Base-by-base conservation (phyloP, 1,284 basidiomycete species). In the Cutaneotrichosporon spelunceum region DNA sequence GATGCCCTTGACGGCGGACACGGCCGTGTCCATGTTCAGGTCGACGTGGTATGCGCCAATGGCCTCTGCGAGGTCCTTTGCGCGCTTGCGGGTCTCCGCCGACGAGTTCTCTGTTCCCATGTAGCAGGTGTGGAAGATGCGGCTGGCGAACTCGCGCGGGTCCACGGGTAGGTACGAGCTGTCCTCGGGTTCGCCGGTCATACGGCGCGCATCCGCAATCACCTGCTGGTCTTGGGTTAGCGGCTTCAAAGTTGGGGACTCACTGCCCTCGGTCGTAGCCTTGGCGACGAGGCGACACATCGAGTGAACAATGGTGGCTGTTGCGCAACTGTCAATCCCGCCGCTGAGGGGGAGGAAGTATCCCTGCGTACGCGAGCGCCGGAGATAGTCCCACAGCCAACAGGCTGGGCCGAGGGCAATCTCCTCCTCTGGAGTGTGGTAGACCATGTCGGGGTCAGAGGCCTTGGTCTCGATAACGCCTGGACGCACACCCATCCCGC, bases 21-120 rank as follows among this genome's bases (percentile, higher is more conserved):
- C 91, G 21, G 97, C 79, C 1, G 87, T 84, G 78, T 99, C 95
- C 92, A 99, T 99, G 79, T 98, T 95, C 60, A 99, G 80, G 72
- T 98, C 92, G 58, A 90, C 83, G 77, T 99, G 96, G 77, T 97
- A 95, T 90, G 89, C 88, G 71, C 95, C 94, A 62, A 99, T 95
- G 1, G 91, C 89, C 56, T 87, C 82, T 2, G 90, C 87, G 7
- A 99, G 84, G 53, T 89, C 86, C 74, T 90, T 93, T 2, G 95
- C 96, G 36, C 95, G 84, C 65, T 83, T 80, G 14, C 93, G 83
- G 9, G 96, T 99, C 68, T 97, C 95, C 1, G 78, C 78, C 66
- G 88, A 91, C 11, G 93, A 97, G 77, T 99, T 95, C 76, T 94
- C 90, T 0, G 95, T 99, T 13, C 95, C 95, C 96, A 99, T 99